Conservation (phyloP, 331 rosid species). For the Rosa hybrid region DNA sequence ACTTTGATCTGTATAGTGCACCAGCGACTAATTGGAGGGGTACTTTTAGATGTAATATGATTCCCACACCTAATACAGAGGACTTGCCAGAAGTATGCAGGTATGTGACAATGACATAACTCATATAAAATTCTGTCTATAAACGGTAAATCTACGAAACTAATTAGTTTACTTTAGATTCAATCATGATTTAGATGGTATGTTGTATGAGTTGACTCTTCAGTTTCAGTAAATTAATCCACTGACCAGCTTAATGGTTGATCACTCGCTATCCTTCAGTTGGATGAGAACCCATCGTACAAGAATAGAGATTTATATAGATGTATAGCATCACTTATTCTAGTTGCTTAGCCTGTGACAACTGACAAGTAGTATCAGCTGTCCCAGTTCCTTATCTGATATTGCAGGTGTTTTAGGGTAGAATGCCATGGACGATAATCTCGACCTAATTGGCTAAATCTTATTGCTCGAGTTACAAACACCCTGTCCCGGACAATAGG, state of each 20-base stretch:
- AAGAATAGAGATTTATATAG: neutral
- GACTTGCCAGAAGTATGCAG: slow-evolving; percentile 41
- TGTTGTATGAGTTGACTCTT: neutral
- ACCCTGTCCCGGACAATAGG: no score
- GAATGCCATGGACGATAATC: no score
- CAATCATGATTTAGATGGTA: neutral
- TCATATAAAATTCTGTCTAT: neutral
- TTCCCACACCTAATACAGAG: slow-evolving; percentile 32
- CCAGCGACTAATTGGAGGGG: slow-evolving; percentile 48
- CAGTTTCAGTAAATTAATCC: neutral
- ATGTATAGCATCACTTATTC: neutral
- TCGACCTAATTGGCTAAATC: neutral
- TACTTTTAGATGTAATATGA: slow-evolving; percentile 24
- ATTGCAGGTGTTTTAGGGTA: no score
- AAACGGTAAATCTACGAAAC: neutral
- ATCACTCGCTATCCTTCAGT: neutral
- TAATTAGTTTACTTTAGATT: neutral
- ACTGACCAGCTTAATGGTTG: neutral
- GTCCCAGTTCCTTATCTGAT: no score
- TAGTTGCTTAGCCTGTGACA: no score
- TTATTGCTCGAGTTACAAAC: neutral
- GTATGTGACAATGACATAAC: slow-evolving; percentile 11
- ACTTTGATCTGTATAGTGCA: slow-evolving; percentile 40
- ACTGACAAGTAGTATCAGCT: no score
- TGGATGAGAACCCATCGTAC: neutral